A percentile compares a stretch with the other conserved stretches of the same genome.
These are phyloP conservation scores for Neopestalotiopsis rosae DNA, from an alignment of 2,329 filamentous ascomycete species.

Conservation along the genomic window DNA sequence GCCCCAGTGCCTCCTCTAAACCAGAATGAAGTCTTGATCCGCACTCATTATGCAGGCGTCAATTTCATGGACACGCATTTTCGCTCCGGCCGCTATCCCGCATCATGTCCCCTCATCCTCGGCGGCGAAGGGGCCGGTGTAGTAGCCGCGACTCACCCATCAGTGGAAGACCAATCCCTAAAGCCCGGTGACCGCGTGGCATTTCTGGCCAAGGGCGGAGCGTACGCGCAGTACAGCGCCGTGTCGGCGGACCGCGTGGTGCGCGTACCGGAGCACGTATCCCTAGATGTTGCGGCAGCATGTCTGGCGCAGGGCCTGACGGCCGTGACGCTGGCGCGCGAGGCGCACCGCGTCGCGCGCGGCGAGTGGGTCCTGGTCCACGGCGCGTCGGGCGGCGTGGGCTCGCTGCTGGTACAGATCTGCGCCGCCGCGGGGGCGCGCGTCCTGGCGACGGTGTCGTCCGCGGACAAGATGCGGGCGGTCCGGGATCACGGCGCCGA, in stretches of 20 bases:
- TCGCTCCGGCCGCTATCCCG: conserved; percentile 79
- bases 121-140: not conserved
- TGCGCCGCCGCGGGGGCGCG: conserved; percentile 74
- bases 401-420: conserved; percentile 76
- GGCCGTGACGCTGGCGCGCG: conserved; percentile 77
- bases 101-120: conserved; percentile 67
- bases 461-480: conserved; percentile 72
- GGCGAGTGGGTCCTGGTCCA: conserved; percentile 86
- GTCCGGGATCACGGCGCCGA: conserved; percentile 75
- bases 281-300: not conserved
- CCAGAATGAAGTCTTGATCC: conserved; percentile 66
- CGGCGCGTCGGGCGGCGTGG: conserved; percentile 86
- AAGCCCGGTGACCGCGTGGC: not conserved
- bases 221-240: conserved; percentile 1
- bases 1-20: not conserved
- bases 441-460: conserved; percentile 80
- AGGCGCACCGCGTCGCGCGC: conserved; percentile 75
- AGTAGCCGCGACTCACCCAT: not conserved
- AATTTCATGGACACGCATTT: conserved; percentile 95
- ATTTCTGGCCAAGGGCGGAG: not conserved
- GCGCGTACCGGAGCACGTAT: not conserved
- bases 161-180: not conserved
- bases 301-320: conserved; percentile 81
- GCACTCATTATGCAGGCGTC: conserved; percentile 79
- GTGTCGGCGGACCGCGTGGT: conserved; percentile 42